These are phyloP conservation scores for Solanum medicagineum DNA, from an alignment of 257 asterid genomes.

Conservation along the genomic window DNA sequence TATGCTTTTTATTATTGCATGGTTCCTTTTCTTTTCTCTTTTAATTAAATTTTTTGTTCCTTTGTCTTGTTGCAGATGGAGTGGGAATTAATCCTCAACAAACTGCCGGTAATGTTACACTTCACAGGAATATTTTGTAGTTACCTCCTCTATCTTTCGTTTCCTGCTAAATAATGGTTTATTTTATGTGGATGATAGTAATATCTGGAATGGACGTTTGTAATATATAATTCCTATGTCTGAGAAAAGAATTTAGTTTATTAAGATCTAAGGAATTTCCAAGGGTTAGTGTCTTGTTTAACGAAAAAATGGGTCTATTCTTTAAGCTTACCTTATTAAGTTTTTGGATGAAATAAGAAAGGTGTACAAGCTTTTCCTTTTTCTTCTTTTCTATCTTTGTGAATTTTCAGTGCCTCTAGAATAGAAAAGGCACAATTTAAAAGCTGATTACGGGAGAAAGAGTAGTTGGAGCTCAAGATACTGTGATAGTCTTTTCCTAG, in stretches of 20 bases:
- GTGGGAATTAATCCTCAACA: conserved; percentile 97
- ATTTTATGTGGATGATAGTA: background rate
- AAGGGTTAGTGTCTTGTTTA: background rate
- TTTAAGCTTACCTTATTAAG: background rate
- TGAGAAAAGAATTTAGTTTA: background rate
- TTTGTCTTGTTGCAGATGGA: conserved; percentile 45
- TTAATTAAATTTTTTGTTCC: background rate
- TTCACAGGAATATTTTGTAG: background rate
- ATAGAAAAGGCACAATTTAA: too few species aligned
- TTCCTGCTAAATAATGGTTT: background rate
- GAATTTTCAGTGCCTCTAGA: background rate
- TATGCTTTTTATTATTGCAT: background rate
- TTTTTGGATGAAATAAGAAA: background rate
- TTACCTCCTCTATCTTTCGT: background rate
- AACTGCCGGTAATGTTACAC: conserved; percentile 68
- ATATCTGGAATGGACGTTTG: background rate
- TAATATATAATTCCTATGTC: background rate
- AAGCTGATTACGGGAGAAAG: background rate
- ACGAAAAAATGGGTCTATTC: background rate
- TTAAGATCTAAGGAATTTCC: background rate
- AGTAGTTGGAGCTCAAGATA: background rate
- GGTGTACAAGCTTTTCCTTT: background rate
- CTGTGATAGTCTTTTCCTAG: background rate
- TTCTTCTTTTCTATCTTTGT: background rate
- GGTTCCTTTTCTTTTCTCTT: background rate